Conservation (phyloP, 768 basidiomycete species). For the Dacryopinax primogenitus region DNA sequence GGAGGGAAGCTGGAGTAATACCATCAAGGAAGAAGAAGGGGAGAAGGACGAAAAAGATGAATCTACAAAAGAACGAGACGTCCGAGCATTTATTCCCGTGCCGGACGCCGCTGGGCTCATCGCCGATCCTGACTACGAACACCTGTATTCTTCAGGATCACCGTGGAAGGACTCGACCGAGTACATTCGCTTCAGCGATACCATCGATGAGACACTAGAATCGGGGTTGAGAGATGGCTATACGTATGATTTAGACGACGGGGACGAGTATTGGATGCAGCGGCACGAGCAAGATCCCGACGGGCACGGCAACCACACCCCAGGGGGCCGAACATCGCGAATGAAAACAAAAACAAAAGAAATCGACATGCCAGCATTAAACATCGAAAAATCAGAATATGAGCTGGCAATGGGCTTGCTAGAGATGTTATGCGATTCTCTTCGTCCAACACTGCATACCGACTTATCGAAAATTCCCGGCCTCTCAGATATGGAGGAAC, state of each 20-base stretch:
- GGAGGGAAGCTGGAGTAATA: slow-evolving; percentile 21
- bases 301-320: neutral
- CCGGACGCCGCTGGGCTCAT: slow-evolving; percentile 78
- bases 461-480: neutral
- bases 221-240: slow-evolving; percentile 58
- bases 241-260: slow-evolving; percentile 91
- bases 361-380: slow-evolving; percentile 23
- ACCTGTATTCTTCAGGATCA: slow-evolving; percentile 39
- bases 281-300: slow-evolving; percentile 71
- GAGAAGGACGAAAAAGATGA: slow-evolving; percentile 21
- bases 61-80: neutral
- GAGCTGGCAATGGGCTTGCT: slow-evolving; percentile 91
- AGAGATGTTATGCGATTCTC: slow-evolving; percentile 50
- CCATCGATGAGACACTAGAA: slow-evolving; percentile 60
- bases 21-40: slow-evolving; percentile 18
- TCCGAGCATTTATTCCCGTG: slow-evolving; percentile 68
- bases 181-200: slow-evolving; percentile 71
- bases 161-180: slow-evolving; percentile 69
- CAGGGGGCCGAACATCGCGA: neutral
- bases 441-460: neutral
- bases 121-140: slow-evolving; percentile 47
- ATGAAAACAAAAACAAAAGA: neutral
- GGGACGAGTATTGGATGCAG: slow-evolving; percentile 88
- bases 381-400: slow-evolving; percentile 80
- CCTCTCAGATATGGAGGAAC: neutral